Percentiles rank a stretch among this genome's conserved stretches.
phyloP scores from a whole-genome alignment of 2,329 filamentous ascomycete genomes.

The Polytolypa hystricis region DNA sequence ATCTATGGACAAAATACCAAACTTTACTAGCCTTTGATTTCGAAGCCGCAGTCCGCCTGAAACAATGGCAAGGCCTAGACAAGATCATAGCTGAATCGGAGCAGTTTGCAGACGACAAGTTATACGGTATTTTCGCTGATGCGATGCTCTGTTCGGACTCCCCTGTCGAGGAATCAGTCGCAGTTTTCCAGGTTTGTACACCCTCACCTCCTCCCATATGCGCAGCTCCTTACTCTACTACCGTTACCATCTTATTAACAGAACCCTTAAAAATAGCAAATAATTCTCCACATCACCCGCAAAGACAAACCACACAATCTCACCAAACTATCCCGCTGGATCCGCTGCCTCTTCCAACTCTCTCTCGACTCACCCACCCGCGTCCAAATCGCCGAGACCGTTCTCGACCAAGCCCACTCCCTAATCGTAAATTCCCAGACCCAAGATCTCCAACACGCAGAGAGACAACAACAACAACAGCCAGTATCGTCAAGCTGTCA shows the following conservation, averaged over 20 bases:
- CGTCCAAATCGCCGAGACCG: conserved; percentile 20
- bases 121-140: conserved; percentile 56
- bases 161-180: conserved; percentile 22
- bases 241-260: conserved; percentile 32
- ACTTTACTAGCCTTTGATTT: conserved; percentile 66
- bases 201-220: background rate
- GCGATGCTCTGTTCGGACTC: conserved; percentile 46
- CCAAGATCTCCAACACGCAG: conserved; percentile 10
- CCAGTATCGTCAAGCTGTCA: conserved; percentile 25
- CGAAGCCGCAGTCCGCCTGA: conserved; percentile 58
- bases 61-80: conserved; percentile 55
- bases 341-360: conserved; percentile 64
- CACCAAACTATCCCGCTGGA: conserved; percentile 62
- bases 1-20: conserved; percentile 52
- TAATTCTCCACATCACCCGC: conserved; percentile 57
- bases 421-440: conserved; percentile 12
- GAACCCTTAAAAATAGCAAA: conserved; percentile 35
- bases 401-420: conserved; percentile 24
- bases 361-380: conserved; percentile 44
- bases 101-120: conserved; percentile 25
- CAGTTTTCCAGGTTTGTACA: conserved; percentile 30
- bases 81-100: conserved; percentile 43
- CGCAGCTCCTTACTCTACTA: background rate
- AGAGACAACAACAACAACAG: conserved; percentile 15
- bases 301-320: conserved; percentile 25